A percentile compares a stretch with the other conserved stretches of the same genome.
phyloP scores from a whole-genome alignment of 2,329 filamentous ascomycete species.

The Aspergillus carbonarius region DNA sequence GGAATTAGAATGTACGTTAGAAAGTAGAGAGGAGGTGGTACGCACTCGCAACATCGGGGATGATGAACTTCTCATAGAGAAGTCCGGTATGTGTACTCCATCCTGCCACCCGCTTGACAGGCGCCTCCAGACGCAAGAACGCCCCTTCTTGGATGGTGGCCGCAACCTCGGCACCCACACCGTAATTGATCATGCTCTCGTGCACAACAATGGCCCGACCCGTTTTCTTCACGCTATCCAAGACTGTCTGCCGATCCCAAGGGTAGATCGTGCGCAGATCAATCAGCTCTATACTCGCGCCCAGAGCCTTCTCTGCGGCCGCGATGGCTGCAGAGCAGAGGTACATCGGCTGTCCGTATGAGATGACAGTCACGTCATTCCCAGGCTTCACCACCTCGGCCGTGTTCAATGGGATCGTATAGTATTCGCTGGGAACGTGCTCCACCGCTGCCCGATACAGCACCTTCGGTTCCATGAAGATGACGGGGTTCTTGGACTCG shows the following conservation, averaged over 20 bases:
- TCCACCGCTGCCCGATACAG: conserved; percentile 89
- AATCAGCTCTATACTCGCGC: conserved; percentile 77
- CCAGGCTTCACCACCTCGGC: conserved; percentile 81
- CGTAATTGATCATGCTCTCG: conserved; percentile 87
- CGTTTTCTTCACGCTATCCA: conserved; percentile 82
- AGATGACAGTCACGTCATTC: conserved; percentile 77
- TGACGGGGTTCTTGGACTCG: conserved; percentile 75
- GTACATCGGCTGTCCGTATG: conserved; percentile 87
- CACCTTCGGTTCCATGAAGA: conserved; percentile 94
- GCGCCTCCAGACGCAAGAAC: conserved; percentile 80
- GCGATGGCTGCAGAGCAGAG: conserved; percentile 75
- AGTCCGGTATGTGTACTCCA: conserved; percentile 84
- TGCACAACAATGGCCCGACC: conserved; percentile 85
- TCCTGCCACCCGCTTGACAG: conserved; percentile 80
- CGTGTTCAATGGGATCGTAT: conserved; percentile 80
- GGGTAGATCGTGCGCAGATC: conserved; percentile 87
- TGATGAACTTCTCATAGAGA: conserved; percentile 74
- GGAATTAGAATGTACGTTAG: conserved; percentile 8
- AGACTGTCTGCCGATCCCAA: conserved; percentile 80
- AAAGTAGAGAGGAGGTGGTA: conserved; percentile 30
- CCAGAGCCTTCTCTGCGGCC: conserved; percentile 71
- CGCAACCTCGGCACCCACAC: conserved; percentile 84
- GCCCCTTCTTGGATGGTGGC: conserved; percentile 85
- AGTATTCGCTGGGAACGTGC: conserved; percentile 78
- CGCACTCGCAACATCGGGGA: conserved; percentile 86